phyloP scores from a whole-genome alignment of 352 stramenopile genomes.

The Phytopythium mirpurense region DNA sequence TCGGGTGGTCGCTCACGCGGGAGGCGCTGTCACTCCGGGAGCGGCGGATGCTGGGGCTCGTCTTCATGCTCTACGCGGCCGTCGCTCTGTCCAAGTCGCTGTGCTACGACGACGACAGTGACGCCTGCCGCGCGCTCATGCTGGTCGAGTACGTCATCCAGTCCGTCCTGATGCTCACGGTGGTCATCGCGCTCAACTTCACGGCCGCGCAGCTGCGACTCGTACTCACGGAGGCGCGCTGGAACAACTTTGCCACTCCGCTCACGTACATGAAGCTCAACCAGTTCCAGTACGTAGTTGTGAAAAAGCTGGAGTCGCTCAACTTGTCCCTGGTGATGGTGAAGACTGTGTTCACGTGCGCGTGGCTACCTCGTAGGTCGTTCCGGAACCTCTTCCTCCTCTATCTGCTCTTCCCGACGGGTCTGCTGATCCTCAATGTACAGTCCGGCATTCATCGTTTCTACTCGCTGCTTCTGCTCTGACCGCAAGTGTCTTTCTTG shows the following conservation, averaged over 20 bases:
- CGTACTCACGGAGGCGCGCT: conserved; percentile 40
- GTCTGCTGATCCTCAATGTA: conserved; percentile 53
- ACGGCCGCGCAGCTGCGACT: conserved; percentile 49
- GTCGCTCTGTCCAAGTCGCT: conserved; percentile 39
- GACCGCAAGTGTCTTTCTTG: background rate
- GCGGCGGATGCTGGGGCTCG: conserved; percentile 21
- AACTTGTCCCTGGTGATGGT: background rate
- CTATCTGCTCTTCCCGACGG: conserved; percentile 53
- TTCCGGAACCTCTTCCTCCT: conserved; percentile 54
- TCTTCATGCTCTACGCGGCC: conserved; percentile 34
- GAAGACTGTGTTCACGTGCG: too few species aligned
- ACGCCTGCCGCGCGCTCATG: conserved; percentile 54
- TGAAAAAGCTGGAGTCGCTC: background rate
- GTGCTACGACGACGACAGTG: conserved; percentile 28
- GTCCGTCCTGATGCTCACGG: conserved; percentile 56
- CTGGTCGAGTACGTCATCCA: conserved; percentile 62
- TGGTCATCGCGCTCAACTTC: conserved; percentile 68
- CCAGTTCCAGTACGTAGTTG: conserved; percentile 53
- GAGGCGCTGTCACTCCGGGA: conserved; percentile 37
- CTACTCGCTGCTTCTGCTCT: conserved; percentile 11
- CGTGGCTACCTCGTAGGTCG: too few species aligned
- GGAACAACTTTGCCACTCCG: conserved; percentile 52
- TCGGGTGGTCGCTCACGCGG: conserved; percentile 62
- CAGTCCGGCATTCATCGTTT: conserved; percentile 3
- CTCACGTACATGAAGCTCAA: conserved; percentile 69